Conservation (phyloP, 2,329 filamentous ascomycete species). For the Calonectria leucothoes region DNA sequence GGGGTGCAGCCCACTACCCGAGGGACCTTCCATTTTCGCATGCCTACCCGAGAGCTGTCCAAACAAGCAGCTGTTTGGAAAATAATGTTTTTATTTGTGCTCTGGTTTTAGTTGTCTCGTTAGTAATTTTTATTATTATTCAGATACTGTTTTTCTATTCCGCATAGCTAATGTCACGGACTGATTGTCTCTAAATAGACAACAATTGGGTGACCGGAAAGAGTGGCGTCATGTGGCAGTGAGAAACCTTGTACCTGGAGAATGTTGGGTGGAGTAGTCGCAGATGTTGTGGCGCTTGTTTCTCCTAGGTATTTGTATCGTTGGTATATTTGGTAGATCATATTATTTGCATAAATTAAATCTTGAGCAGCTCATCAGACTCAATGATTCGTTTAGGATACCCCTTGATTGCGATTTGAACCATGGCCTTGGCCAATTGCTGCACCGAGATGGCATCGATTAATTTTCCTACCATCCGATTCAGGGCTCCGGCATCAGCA, state of each 20-base stretch:
- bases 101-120: neutral
- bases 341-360: neutral
- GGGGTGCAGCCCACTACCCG: neutral
- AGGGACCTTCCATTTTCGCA: neutral
- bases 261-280: no score
- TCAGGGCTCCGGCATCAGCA: neutral
- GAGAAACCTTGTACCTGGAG: no score
- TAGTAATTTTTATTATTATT: neutral
- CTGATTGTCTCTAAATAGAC: neutral
- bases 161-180: neutral
- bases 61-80: neutral
- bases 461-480: neutral
- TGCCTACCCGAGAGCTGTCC: neutral
- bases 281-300: no score
- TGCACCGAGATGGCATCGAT: neutral
- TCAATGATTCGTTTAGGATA: slow-evolving; percentile 6
- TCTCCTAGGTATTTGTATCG: neutral
- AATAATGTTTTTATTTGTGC: neutral
- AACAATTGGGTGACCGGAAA: neutral
- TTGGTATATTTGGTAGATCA: neutral
- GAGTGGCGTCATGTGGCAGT: neutral
- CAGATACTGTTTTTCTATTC: neutral
- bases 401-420: neutral
- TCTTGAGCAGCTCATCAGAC: neutral
- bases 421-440: neutral